Base-by-base conservation (phyloP, 2,329 filamentous ascomycete genomes). In the Onygena corvina region DNA sequence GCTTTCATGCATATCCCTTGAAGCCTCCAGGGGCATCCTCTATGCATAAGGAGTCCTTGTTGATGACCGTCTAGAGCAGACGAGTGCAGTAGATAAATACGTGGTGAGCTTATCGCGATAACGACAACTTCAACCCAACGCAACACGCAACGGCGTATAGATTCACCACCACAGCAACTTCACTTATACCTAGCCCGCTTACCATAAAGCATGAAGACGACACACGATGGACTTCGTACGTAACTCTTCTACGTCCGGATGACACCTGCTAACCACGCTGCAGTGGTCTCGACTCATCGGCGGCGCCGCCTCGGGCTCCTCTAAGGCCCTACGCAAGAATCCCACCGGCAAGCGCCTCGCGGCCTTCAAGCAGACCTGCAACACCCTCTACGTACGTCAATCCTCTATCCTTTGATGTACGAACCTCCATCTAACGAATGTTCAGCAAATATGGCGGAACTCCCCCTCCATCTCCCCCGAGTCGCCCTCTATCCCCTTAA, bases 281-380 rank as follows among this genome's bases (percentile, higher is more conserved):
- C 57, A 79, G 76, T 79, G 76, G 73, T 75, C 76, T 62, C 74
- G 78, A 62, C 70, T 82, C 58, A 73, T 82, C 56, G 77, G 77
- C 61, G 76, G 76, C 58, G 67, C 70, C 49, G 71, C 72, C 56
- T 61, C 64, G 47, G 60, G 66, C 54, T 61, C 69, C 35, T 60
- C 61, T 55, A 76, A 74, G 63, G 70, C 71, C 62, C 68, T 70
- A 48, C 67, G 68, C 31, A 64, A 70, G 52, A 74, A 75, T 59
- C 74, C 76, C 55, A 74, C 77, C 20, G 74, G 76, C 54, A 75
- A 80, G 60, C 76, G 79, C 57, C 71, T 81, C 58, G 69, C 73
- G 56, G 72, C 76, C 54, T 82, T 81, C 65, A 77, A 77, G 59
- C 73, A 76, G 56, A 70, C 75, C 50, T 81, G 78, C 65, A 76